Evolutionary conservation across 805 yeast species (phyloP), one percentile per base, ranked within the genome.

Genomic region (Saccharomycopsis selenospora): DNA sequence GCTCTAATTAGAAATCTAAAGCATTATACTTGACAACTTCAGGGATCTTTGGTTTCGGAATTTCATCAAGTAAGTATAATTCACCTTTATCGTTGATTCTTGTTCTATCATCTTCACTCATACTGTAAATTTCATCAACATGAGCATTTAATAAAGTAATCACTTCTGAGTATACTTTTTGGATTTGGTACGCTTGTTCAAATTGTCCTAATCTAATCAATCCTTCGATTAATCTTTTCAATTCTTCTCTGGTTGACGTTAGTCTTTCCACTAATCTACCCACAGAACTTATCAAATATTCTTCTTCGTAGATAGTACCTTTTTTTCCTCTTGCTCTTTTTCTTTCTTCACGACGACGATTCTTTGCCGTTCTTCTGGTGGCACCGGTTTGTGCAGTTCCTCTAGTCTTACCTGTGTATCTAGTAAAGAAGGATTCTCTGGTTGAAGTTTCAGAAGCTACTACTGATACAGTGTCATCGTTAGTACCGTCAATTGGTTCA

Each of bases 371-470:
- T 60, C 84, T 77, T 65, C 99, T 77, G 0, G 96, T 82, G 2
- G 93, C 97, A 25, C 98, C 97, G 0, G 99, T 93, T 61, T 85
- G 85, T 3, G 98, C 98, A 2, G 99, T 93, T 22, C 96, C 96
- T 1, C 84, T 73, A 1, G 98, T 90, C 66, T 91, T 90, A 55
- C 98, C 99, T 0, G 99, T 93, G 64, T 93, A 93, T 61, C 95
- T 76, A 1, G 99, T 93, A 68, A 88, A 86, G 64, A 90, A 87
- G 0, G 98, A 89, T 33, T 91, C 95, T 25, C 86, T 84, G 0
- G 95, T 86, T 0, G 97, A 87, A 0, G 95, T 81, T 63, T 89
- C 97, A 0, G 96, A 85, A 1, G 95, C 93, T 0, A 97, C 98
- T 55, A 93, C 76, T 0, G 98, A 90, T 7, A 93, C 93, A 62